phyloP scores from a whole-genome alignment of 1,139 yeast species.

The Candida glucosophila region DNA sequence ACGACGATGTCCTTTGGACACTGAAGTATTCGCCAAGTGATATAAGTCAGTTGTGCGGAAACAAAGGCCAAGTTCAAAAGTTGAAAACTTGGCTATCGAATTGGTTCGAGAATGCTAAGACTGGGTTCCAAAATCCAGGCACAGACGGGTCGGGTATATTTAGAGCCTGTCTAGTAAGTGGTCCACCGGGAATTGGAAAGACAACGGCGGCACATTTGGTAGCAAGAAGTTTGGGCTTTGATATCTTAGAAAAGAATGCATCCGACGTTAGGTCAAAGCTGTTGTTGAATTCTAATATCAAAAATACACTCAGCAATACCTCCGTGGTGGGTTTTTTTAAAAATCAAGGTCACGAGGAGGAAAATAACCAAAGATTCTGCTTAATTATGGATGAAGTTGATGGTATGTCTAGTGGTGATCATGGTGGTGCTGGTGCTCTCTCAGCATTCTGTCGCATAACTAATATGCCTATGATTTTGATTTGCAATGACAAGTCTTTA shows the following conservation, averaged over 20 bases:
- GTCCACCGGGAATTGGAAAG: constrained; percentile 82
- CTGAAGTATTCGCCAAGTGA: constrained; percentile 82
- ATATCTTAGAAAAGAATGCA: constrained; percentile 69
- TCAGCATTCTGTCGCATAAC: constrained; percentile 83
- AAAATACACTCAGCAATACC: constrained; percentile 68
- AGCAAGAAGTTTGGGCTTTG: constrained; percentile 61
- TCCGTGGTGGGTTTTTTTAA: constrained; percentile 75
- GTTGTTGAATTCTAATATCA: constrained; percentile 57
- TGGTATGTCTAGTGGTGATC: constrained; percentile 98
- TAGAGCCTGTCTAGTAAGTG: constrained; percentile 79
- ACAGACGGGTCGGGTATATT: constrained; percentile 54
- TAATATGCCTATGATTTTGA: constrained; percentile 80
- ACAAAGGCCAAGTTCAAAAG: constrained; percentile 64
- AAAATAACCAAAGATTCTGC: constrained; percentile 48
- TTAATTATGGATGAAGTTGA: constrained; percentile 98
- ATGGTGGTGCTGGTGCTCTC: constrained; percentile 96
- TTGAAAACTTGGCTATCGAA: constrained; percentile 66
- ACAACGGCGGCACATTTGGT: constrained; percentile 74
- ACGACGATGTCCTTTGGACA: too few species aligned
- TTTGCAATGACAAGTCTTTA: constrained; percentile 85
- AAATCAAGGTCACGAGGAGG: constrained; percentile 22
- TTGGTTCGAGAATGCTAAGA: constrained; percentile 58
- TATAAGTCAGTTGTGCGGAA: constrained; percentile 79
- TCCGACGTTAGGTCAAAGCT: constrained; percentile 87
- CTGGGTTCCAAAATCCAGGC: constrained; percentile 49